phyloP scores from a whole-genome alignment of 305 asterid genomes.

The Coffea humblotiana region DNA sequence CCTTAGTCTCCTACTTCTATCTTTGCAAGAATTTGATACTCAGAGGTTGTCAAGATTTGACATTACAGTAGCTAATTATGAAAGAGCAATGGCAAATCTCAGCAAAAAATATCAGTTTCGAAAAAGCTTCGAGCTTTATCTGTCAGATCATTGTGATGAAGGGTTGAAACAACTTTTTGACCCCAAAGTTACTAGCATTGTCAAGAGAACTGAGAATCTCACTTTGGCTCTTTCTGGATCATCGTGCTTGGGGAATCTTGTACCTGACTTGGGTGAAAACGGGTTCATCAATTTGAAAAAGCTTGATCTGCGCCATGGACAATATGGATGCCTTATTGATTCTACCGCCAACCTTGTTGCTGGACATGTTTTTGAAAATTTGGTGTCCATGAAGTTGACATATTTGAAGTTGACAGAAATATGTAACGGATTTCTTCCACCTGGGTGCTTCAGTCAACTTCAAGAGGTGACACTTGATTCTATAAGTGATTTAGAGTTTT shows the following conservation, averaged over 20 bases:
- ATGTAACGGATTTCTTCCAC: neutral
- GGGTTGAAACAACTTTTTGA: neutral
- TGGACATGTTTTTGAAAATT: neutral
- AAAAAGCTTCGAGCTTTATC: neutral
- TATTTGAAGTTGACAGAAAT: neutral
- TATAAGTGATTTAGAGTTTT: neutral
- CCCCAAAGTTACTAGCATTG: neutral
- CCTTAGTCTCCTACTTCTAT: no score
- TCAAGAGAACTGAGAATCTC: neutral
- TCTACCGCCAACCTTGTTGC: neutral
- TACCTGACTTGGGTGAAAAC: neutral
- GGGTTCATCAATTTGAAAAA: neutral
- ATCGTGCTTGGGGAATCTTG: neutral
- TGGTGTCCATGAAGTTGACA: neutral
- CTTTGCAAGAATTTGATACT: neutral
- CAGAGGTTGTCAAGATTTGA: conserved; percentile 3
- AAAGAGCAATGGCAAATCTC: no score
- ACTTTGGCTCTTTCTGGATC: neutral
- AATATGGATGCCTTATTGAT: neutral
- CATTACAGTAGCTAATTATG: neutral
- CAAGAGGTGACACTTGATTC: neutral
- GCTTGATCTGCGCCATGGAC: neutral
- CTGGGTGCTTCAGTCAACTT: neutral
- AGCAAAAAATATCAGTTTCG: neutral
- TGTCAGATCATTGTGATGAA: neutral